Conservation (phyloP, 2,329 filamentous ascomycete genomes). For the Elsinoe batatas region DNA sequence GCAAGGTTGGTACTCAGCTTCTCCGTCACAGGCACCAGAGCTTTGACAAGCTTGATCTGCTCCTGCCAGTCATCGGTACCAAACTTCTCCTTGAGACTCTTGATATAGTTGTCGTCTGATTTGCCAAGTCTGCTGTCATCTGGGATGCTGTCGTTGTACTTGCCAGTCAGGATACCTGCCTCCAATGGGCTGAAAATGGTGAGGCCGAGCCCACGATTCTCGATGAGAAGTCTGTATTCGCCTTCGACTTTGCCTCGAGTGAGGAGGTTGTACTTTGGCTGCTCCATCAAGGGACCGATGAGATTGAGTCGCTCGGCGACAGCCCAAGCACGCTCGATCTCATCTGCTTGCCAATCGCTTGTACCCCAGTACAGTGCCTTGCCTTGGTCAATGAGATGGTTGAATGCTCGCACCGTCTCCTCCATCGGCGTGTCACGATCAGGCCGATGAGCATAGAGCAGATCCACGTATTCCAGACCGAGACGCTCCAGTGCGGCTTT, state of each 20-base stretch:
- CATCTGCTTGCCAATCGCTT: constrained; percentile 56
- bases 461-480: constrained; percentile 52
- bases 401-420: constrained; percentile 61
- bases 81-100: constrained; percentile 47
- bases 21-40: constrained; percentile 48
- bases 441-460: constrained; percentile 59
- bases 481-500: constrained; percentile 49
- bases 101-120: constrained; percentile 48
- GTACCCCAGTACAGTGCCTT: constrained; percentile 65
- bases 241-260: constrained; percentile 52
- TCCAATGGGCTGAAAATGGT: constrained; percentile 55
- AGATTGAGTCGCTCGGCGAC: constrained; percentile 51
- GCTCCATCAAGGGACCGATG: constrained; percentile 56
- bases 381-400: constrained; percentile 57
- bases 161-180: constrained; percentile 53
- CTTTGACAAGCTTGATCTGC: constrained; percentile 40
- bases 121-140: constrained; percentile 49
- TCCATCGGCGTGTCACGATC: constrained; percentile 60
- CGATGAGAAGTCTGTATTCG: constrained; percentile 52
- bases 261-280: constrained; percentile 58
- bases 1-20: constrained; percentile 50
- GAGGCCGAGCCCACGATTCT: constrained; percentile 50
- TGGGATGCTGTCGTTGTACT: constrained; percentile 56
- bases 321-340: constrained; percentile 54
- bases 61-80: constrained; percentile 19